Percentiles rank a stretch among this genome's conserved stretches.
Conservation (phyloP, 345 rosid genomes). For the Citrus cavaleriei region DNA sequence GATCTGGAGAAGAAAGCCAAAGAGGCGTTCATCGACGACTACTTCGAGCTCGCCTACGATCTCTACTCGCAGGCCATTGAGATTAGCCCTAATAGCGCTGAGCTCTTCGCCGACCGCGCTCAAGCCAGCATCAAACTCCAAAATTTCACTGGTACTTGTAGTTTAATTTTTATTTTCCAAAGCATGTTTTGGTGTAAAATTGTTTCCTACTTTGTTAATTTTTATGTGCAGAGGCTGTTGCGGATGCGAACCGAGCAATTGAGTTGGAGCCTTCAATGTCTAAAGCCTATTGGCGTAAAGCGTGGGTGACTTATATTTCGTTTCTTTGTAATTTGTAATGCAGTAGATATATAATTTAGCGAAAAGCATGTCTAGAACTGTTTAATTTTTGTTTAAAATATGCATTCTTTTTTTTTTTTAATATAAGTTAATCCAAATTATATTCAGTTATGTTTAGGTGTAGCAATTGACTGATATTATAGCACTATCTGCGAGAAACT, state of each 20-base stretch:
- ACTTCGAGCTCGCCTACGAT: slow-evolving; percentile 76
- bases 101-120: slow-evolving; percentile 81
- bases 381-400: neutral
- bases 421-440: neutral
- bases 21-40: slow-evolving; percentile 87
- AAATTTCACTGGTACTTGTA: slow-evolving; percentile 53
- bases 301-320: slow-evolving; percentile 35
- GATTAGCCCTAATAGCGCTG: slow-evolving; percentile 60
- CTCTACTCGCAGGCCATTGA: slow-evolving; percentile 76
- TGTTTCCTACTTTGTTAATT: neutral
- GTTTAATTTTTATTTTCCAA: neutral
- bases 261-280: slow-evolving; percentile 64
- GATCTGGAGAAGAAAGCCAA: slow-evolving; percentile 70
- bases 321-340: neutral
- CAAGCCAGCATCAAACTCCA: slow-evolving; percentile 84
- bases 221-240: slow-evolving; percentile 67
- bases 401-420: neutral
- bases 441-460: neutral
- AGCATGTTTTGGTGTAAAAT: neutral
- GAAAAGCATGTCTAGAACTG: neutral
- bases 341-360: neutral
- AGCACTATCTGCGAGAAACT: neutral
- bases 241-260: slow-evolving; percentile 76
- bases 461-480: neutral
- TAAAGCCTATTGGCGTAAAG: slow-evolving; percentile 84